phyloP scores from a whole-genome alignment of 1,284 basidiomycete species.

The Termitomyces sp. region DNA sequence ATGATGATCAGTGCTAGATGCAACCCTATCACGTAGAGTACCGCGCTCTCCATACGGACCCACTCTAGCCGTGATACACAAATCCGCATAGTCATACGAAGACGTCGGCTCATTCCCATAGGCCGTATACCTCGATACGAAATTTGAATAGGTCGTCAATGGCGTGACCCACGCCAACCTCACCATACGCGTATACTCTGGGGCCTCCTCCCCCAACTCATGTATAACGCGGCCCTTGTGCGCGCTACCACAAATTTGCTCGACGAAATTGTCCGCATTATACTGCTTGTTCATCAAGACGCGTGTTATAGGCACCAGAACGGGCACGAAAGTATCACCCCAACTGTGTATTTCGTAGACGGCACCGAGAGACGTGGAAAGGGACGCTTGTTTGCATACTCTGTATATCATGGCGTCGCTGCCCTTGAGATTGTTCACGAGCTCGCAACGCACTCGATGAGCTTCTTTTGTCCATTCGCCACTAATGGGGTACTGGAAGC shows the following conservation, averaged over 20 bases:
- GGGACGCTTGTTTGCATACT: slow-evolving; percentile 13
- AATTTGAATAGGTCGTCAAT: slow-evolving; percentile 12
- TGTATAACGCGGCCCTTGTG: not conserved
- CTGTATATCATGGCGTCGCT: slow-evolving; percentile 17
- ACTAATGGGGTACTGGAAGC: slow-evolving; percentile 31
- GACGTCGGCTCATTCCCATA: slow-evolving; percentile 23
- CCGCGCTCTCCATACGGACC: slow-evolving; percentile 3
- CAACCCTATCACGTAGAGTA: not conserved
- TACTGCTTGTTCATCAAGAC: not conserved
- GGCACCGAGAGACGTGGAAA: slow-evolving; percentile 18
- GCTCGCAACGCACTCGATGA: not conserved
- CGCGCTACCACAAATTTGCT: not conserved
- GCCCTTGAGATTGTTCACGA: slow-evolving; percentile 20
- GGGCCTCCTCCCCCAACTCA: not conserved
- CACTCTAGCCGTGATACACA: slow-evolving; percentile 19
- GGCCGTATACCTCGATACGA: slow-evolving; percentile 16
- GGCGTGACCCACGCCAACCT: slow-evolving; percentile 19
- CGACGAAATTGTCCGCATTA: not conserved
- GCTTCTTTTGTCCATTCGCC: not conserved
- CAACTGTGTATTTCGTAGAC: slow-evolving; percentile 5
- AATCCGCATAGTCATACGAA: slow-evolving; percentile 17
- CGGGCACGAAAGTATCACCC: not conserved
- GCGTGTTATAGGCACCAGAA: not conserved
- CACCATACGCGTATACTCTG: not conserved
- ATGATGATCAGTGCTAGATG: too few relatives aligned